Percentiles rank a stretch among this genome's conserved stretches.
Evolutionary conservation across 352 stramenopile genomes (phyloP).

Genomic region (Globisporangium uncinulatum): DNA sequence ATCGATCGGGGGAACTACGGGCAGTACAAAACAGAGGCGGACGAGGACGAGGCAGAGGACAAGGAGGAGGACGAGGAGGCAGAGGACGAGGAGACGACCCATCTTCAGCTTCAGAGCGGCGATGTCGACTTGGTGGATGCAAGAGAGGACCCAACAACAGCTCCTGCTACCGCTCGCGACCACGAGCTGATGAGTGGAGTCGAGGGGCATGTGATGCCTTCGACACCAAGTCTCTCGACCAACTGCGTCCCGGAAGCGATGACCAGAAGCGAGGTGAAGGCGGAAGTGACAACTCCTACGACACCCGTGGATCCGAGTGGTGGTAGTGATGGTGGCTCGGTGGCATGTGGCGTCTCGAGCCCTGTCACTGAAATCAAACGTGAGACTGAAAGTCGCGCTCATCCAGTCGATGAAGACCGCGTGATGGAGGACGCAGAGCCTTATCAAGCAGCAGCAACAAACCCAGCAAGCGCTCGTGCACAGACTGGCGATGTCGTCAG

Average conservation of each 20-base stretch:
- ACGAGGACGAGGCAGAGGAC: conserved; percentile 15
- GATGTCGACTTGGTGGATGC: not conserved
- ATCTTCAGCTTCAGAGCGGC: not conserved
- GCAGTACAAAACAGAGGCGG: conserved; percentile 28
- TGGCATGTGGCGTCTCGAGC: too few species aligned
- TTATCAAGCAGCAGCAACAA: not conserved
- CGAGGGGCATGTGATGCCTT: not conserved
- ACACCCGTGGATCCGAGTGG: too few species aligned
- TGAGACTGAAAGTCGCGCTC: too few species aligned
- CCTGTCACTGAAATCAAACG: too few species aligned
- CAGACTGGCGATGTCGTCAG: not conserved
- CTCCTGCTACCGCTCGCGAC: not conserved
- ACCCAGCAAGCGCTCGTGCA: too few species aligned
- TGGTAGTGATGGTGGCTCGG: too few species aligned
- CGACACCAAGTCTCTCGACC: too few species aligned
- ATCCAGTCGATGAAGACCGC: too few species aligned
- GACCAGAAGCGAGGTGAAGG: too few species aligned
- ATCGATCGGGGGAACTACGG: conserved; percentile 47
- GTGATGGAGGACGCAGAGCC: not conserved
- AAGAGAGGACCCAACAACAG: not conserved
- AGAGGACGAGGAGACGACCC: conserved; percentile 4
- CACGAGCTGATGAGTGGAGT: not conserved
- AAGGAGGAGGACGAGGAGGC: conserved; percentile 12
- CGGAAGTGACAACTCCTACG: too few species aligned
- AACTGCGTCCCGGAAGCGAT: too few species aligned